Percentiles rank a stretch among this genome's conserved stretches.
These are phyloP conservation scores for Rheum nobile DNA, from an alignment of 148 eudicot genomes.

Conservation along the genomic window DNA sequence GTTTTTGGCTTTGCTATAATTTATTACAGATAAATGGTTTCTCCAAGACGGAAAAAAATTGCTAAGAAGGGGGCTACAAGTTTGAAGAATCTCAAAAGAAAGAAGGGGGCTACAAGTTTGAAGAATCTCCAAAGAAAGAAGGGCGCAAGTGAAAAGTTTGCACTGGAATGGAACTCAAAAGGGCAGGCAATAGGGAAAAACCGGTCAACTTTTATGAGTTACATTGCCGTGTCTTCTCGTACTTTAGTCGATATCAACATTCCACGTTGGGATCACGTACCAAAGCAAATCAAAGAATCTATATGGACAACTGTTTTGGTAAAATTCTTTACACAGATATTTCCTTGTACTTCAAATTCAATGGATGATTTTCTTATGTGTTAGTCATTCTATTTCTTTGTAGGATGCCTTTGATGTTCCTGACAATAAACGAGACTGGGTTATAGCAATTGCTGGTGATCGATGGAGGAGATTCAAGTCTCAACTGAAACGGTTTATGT, in stretches of 20 bases:
- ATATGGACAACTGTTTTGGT: neutral
- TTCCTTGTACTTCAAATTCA: neutral
- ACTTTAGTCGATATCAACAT: slow-evolving; percentile 2
- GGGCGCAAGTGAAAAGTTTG: neutral
- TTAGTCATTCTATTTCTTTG: neutral
- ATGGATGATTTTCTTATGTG: neutral
- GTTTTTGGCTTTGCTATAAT: neutral
- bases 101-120: neutral
- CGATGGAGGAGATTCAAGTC: slow-evolving; percentile 6
- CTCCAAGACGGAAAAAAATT: neutral
- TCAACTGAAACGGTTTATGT: neutral
- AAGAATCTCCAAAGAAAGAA: neutral
- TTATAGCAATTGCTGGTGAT: slow-evolving; percentile 1
- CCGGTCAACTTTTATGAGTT: slow-evolving; percentile 9
- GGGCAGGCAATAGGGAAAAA: slow-evolving; percentile 11
- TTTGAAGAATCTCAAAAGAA: neutral
- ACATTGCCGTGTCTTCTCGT: slow-evolving; percentile 4
- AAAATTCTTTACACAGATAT: neutral
- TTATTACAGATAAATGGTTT: neutral
- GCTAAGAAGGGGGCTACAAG: slow-evolving; percentile 1
- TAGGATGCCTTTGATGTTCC: neutral
- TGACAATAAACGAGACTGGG: neutral
- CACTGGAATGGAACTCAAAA: neutral
- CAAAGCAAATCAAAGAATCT: neutral
- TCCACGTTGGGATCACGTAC: slow-evolving; percentile 6